Percentiles rank a stretch among this genome's conserved stretches.
phyloP scores from a whole-genome alignment of 1,139 yeast species.

The Blastobotrys elegans region DNA sequence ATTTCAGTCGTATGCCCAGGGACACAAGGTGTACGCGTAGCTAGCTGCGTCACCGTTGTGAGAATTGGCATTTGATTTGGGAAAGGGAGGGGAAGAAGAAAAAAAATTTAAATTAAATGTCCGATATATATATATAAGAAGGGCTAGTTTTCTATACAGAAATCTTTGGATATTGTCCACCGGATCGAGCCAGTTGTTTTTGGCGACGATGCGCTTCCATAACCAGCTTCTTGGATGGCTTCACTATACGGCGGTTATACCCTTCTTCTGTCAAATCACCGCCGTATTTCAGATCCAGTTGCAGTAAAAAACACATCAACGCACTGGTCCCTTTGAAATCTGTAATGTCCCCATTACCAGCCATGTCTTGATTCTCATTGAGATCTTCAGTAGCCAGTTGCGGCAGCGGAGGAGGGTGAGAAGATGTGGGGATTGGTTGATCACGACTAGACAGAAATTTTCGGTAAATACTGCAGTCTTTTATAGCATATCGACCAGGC shows the following conservation, averaged over 20 bases:
- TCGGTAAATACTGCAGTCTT: neutral
- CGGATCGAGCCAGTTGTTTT: slow-evolving; percentile 1
- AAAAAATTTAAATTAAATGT: neutral
- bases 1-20: too few species aligned
- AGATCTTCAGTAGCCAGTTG: neutral
- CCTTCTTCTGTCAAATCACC: slow-evolving; percentile 10
- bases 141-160: slow-evolving; percentile 2
- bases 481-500: neutral
- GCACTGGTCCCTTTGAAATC: neutral
- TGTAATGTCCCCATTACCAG: neutral
- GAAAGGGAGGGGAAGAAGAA: neutral
- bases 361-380: neutral
- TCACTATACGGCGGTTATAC: slow-evolving; percentile 8
- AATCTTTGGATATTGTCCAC: slow-evolving; percentile 8
- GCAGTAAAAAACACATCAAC: neutral
- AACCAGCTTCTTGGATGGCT: slow-evolving; percentile 6
- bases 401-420: neutral
- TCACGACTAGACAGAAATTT: neutral
- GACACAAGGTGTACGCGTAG: neutral
- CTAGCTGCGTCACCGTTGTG: slow-evolving; percentile 6
- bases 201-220: slow-evolving; percentile 9
- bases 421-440: neutral
- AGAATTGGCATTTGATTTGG: neutral
- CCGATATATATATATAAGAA: neutral
- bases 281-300: slow-evolving; percentile 1